Evolutionary conservation across 108 stramenopile genomes (phyloP).

Genomic region (Cylindrotheca closterium): DNA sequence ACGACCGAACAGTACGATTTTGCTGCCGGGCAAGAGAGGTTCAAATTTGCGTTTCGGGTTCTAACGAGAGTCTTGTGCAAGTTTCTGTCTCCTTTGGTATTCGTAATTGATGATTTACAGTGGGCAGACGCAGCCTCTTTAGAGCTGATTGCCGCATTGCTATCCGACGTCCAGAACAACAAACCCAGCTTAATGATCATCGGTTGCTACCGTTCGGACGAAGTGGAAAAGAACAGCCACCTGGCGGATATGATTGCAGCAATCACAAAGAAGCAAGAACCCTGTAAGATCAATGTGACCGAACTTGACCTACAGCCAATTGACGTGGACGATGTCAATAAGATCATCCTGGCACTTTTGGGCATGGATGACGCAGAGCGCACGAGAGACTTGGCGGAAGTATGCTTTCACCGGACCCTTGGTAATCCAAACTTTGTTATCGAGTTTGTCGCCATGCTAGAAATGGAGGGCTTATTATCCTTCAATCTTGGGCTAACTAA

Average conservation of each 20-base stretch:
- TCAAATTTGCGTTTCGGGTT: slow-evolving; percentile 12
- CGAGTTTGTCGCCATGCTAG: slow-evolving; percentile 10
- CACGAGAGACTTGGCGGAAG: slow-evolving; percentile 3
- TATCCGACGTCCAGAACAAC: slow-evolving; percentile 16
- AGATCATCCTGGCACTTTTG: slow-evolving; percentile 5
- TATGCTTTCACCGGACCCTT: slow-evolving; percentile 6
- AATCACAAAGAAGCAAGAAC: background rate
- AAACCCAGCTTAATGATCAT: slow-evolving; percentile 15
- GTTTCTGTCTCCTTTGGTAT: slow-evolving; percentile 10
- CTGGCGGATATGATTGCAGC: background rate
- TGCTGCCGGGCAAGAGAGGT: background rate
- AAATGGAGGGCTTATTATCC: slow-evolving; percentile 1
- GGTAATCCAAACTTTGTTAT: slow-evolving; percentile 16
- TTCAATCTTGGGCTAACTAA: background rate
- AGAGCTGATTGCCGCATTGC: slow-evolving; percentile 33
- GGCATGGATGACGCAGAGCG: background rate
- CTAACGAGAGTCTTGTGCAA: slow-evolving; percentile 1
- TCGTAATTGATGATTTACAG: slow-evolving; percentile 60
- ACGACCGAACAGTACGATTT: background rate
- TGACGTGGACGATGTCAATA: slow-evolving; percentile 3
- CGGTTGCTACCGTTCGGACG: slow-evolving; percentile 15
- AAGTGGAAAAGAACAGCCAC: background rate
- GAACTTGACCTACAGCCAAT: background rate
- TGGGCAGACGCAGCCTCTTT: slow-evolving; percentile 57
- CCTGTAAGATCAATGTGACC: background rate